Percentiles rank a stretch among this genome's conserved stretches.
phyloP scores from a whole-genome alignment of 2,329 filamentous ascomycete species.

The Colletotrichum aenigma region DNA sequence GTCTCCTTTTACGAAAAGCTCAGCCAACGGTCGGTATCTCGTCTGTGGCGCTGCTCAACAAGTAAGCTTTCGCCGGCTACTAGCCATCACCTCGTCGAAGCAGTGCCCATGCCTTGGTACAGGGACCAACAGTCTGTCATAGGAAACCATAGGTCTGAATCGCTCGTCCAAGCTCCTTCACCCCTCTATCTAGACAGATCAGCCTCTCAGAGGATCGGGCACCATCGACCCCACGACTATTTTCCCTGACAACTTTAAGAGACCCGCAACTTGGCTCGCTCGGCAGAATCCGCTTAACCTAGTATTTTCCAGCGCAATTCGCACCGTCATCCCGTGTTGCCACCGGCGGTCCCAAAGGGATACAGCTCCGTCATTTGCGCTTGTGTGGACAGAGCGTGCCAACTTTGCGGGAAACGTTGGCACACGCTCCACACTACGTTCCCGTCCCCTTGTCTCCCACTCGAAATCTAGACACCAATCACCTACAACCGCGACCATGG shows the following conservation, averaged over 20 bases:
- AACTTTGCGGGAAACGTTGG: not conserved
- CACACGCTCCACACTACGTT: constrained; percentile 4
- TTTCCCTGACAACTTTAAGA: not conserved
- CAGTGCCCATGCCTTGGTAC: constrained; percentile 2
- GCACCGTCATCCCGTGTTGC: not conserved
- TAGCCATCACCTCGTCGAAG: not conserved
- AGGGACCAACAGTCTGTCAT: not conserved
- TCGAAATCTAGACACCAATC: not conserved
- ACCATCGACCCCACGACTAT: not conserved
- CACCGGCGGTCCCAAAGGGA: not conserved
- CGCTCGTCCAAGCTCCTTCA: not conserved
- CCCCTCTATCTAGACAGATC: not conserved
- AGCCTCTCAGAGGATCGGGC: not conserved
- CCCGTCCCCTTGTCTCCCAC: not conserved
- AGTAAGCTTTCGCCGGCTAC: not conserved
- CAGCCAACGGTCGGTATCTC: not conserved
- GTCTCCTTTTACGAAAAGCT: not conserved
- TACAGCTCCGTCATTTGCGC: not conserved
- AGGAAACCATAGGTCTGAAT: not conserved
- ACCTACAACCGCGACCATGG: constrained; percentile 41
- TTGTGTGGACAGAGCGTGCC: not conserved
- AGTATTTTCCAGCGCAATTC: not conserved
- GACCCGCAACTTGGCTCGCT: not conserved
- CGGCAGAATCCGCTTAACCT: not conserved
- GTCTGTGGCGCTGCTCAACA: not conserved